Base-by-base conservation (phyloP, 805 yeast species). In the Candida loeiensis region DNA sequence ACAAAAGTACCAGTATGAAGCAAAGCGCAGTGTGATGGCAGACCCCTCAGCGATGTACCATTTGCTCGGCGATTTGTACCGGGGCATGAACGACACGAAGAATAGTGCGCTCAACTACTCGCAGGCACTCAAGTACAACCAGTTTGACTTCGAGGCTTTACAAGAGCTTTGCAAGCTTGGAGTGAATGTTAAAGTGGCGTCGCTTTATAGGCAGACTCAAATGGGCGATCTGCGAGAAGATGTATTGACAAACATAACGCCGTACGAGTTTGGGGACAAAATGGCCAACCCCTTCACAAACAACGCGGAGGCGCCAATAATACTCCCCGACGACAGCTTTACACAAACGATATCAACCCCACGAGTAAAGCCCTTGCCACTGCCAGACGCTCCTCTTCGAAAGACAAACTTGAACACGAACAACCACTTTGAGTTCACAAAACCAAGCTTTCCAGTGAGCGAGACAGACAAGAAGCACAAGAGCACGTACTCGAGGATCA, bases 91-190 rank as follows among this genome's bases (percentile, higher is more conserved):
- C 17, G 87, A 84, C 53, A 54, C 66, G 4, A 76, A 79, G 48
- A 79, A 81, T 42, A 80, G 93, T 41, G 73, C 84, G 0, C 62
- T 82, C 35, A 76, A 79, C 51, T 85, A 82, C 56, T 73, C 86
- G 0, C 77, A 74, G 47, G 86, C 91, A 1, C 69, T 88, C 41
- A 77, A 79, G 44, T 62, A 72, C 46, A 85, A 93, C 55, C 96
- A 95, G 13, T 86, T 71, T 54, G 72, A 88, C 29, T 88, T 93
- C 76, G 96, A 88, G 55, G 88, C 96, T 0, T 80, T 87, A 47
- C 87, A 82, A 48, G 81, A 82, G 31, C 64, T 93, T 35, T 79
- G 88, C 51, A 70, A 72, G 35, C 64, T 83, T 63, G 93, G 95
- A 9, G 86, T 83, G 14, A 76, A 76, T 43, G 72, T 88, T 14